phyloP scores from a whole-genome alignment of 768 basidiomycete species.

The Pulveroboletus sp. region DNA sequence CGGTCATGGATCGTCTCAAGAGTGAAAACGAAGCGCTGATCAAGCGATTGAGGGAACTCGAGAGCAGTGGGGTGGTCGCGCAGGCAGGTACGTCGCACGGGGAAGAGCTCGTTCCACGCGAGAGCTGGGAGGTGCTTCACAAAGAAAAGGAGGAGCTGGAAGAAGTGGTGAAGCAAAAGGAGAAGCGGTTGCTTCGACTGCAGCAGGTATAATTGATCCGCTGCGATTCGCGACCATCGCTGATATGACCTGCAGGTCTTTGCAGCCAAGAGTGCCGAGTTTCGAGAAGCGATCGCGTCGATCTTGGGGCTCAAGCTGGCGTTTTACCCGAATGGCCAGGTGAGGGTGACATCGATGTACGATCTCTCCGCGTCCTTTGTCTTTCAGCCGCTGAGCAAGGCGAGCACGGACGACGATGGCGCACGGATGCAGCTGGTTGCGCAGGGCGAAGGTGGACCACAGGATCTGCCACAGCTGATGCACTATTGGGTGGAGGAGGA shows the following conservation, averaged over 20 bases:
- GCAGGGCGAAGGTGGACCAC: conserved; percentile 70
- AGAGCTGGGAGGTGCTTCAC: conserved; percentile 72
- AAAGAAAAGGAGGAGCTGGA: conserved; percentile 70
- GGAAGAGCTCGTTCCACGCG: conserved; percentile 59
- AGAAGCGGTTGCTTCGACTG: conserved; percentile 74
- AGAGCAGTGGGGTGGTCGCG: conserved; percentile 35
- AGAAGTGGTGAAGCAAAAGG: conserved; percentile 67
- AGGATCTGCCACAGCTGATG: conserved; percentile 73
- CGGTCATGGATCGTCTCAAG: conserved; percentile 70
- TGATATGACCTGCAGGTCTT: conserved; percentile 57
- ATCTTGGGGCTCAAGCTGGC: conserved; percentile 90
- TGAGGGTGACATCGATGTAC: conserved; percentile 87
- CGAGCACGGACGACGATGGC: conserved; percentile 35
- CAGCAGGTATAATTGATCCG: conserved; percentile 60
- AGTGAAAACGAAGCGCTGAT: conserved; percentile 84
- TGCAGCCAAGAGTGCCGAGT: conserved; percentile 81
- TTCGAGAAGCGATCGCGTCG: conserved; percentile 85
- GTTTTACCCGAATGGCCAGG: conserved; percentile 88
- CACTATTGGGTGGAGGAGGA: conserved; percentile 84
- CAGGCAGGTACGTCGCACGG: conserved; percentile 16
- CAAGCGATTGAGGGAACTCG: conserved; percentile 60
- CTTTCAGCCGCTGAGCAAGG: conserved; percentile 60
- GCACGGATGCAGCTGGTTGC: conserved; percentile 71
- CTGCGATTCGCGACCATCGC: too few relatives aligned
- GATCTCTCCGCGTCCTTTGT: conserved; percentile 86